A percentile compares a stretch with the other conserved stretches of the same genome.
These are phyloP conservation scores for Dictyostelium brefeldianum DNA, from an alignment of 78 protist species.

Conservation along the genomic window DNA sequence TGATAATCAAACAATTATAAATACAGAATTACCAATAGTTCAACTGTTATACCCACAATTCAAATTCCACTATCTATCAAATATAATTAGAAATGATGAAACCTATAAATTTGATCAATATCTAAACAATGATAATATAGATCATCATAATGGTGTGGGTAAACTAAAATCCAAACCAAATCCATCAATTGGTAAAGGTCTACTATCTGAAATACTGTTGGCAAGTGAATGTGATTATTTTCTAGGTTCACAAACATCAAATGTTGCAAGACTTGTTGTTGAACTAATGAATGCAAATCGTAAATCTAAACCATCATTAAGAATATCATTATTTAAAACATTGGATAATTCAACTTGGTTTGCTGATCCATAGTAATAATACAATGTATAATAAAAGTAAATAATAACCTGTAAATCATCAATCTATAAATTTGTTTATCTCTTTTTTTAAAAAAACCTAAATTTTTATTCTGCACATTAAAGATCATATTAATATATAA, in stretches of 20 bases:
- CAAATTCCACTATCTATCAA: background rate
- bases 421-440: no score
- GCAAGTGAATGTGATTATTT: slow-evolving; percentile 12
- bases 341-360: background rate
- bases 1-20: background rate
- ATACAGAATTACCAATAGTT: background rate
- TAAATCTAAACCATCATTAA: background rate
- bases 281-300: slow-evolving; percentile 21
- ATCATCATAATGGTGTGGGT: background rate
- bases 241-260: slow-evolving; percentile 4
- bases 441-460: no score
- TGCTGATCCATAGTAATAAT: background rate
- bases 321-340: background rate
- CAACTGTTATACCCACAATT: background rate
- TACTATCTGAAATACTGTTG: background rate
- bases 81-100: slow-evolving; percentile 3
- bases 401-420: background rate
- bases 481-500: no score
- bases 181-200: background rate
- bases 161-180: background rate
- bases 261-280: background rate
- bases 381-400: background rate
- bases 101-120: background rate
- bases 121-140: background rate
- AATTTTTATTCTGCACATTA: no score